Evolutionary conservation across 371 early-diverging fungal genomes (phyloP), one percentile per base, ranked within the genome.

Genomic region (Dentiscutata heterogama): DNA sequence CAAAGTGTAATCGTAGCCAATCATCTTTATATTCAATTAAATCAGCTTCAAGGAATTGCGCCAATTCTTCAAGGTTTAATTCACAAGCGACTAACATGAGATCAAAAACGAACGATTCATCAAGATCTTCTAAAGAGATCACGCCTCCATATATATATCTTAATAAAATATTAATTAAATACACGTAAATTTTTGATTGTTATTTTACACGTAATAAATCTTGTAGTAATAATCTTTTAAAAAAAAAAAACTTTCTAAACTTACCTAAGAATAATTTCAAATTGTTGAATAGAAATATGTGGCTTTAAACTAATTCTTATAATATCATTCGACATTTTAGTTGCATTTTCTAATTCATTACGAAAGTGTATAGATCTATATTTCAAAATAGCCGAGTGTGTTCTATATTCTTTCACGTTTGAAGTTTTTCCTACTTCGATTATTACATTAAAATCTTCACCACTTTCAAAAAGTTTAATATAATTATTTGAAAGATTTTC

Each of bases 71-170:
- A 16, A 71, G 72, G 14, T 20, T 11, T n/a, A 71, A 27, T 51
- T 71, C 39, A 16, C 42, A 31, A n/a, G 72, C 39, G 25, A 51
- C n/a, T 16, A 71, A 18, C 72, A 71, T 39, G 1, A 71, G 65
- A 31, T 65, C 35, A 31, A 65, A 31, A 16, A 31, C 18, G 6
- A 31, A 27, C 1, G 18, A 65, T 31, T 18, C 8, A n/a, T 22
- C 42, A 39, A n/a, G 35, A 70, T 42, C 22, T 42, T 75, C 75
- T 56, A 75, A 31, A 56, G 20, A 7, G 8, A 75, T 29, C 29
- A n/a, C n/a, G 5, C 75, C 75, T 6, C 56, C 54, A 29, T 75
- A 75, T 20, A 75, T 53, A 18, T 75, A 75, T 53, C 75, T 75
- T n/a, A 27, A 29, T 18, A 29, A 74, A 6, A 10, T n/a, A 54